Evolutionary conservation across 345 rosid genomes (phyloP).

Genomic region (Syzygium oleosum): DNA sequence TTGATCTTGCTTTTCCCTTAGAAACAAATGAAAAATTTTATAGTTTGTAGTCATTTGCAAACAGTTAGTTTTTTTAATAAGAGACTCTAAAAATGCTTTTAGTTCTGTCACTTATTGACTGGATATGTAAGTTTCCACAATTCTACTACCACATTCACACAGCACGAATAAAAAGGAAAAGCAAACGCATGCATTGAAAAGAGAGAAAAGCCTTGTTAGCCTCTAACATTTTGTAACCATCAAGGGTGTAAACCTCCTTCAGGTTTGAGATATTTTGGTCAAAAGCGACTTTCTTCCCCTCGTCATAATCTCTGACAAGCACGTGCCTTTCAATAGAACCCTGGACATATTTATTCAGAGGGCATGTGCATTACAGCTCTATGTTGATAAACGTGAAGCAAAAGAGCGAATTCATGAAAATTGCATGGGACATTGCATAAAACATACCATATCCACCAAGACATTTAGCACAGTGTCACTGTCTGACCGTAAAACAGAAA

Average conservation of each 20-base stretch:
- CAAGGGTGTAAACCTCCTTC: constrained; percentile 80
- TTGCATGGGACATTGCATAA: neutral
- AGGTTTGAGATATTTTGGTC: constrained; percentile 60
- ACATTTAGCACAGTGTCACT: constrained; percentile 78
- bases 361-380: neutral
- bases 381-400: neutral
- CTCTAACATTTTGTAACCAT: constrained; percentile 79
- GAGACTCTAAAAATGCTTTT: neutral
- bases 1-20: neutral
- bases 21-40: neutral
- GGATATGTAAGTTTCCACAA: neutral
- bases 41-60: neutral
- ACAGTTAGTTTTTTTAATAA: neutral
- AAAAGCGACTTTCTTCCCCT: constrained; percentile 78
- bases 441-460: constrained; percentile 81
- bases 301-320: constrained; percentile 81
- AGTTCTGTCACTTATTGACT: neutral
- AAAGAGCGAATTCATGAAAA: neutral
- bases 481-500: constrained; percentile 59
- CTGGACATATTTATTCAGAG: constrained; percentile 23
- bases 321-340: constrained; percentile 82
- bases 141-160: neutral
- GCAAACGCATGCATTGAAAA: neutral
- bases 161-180: neutral
- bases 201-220: neutral